Conservation (phyloP, 108 stramenopile species). For the Schizochytrium sp. region DNA sequence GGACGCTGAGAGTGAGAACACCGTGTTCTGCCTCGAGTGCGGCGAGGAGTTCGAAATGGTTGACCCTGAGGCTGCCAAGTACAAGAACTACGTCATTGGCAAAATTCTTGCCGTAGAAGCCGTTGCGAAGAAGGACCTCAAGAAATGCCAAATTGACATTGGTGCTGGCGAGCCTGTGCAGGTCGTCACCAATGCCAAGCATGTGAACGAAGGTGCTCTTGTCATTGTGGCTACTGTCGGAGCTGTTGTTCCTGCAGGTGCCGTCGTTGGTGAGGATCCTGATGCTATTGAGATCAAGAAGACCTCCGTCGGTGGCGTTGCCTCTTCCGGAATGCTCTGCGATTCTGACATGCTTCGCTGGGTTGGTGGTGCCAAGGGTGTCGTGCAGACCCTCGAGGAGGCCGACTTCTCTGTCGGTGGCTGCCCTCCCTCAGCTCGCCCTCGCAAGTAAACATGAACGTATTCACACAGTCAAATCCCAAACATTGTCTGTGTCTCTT, state of each 20-base stretch:
- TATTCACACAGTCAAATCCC: neutral
- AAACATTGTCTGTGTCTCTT: neutral
- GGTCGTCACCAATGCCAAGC: slow-evolving; percentile 63
- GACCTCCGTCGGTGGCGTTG: slow-evolving; percentile 83
- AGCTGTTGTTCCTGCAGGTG: slow-evolving; percentile 54
- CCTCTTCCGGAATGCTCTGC: slow-evolving; percentile 90
- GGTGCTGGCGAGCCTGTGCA: neutral
- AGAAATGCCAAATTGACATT: neutral
- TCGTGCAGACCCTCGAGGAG: slow-evolving; percentile 84
- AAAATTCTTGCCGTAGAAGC: neutral
- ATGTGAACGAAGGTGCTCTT: slow-evolving; percentile 1
- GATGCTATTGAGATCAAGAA: slow-evolving; percentile 80
- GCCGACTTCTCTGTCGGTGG: slow-evolving; percentile 73
- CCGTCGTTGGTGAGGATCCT: slow-evolving; percentile 65
- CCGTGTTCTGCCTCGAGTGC: slow-evolving; percentile 57
- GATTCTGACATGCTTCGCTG: slow-evolving; percentile 88
- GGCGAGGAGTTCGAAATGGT: slow-evolving; percentile 51
- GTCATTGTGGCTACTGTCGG: slow-evolving; percentile 56
- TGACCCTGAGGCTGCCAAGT: slow-evolving; percentile 34
- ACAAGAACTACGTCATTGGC: neutral
- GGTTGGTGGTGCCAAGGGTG: slow-evolving; percentile 81
- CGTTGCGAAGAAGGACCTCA: slow-evolving; percentile 8
- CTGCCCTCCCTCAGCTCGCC: slow-evolving; percentile 82
- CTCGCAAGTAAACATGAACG: slow-evolving; percentile 71
- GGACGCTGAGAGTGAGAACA: neutral